phyloP scores from a whole-genome alignment of 2,329 filamentous ascomycete genomes.

The Pochonia chlamydosporia region DNA sequence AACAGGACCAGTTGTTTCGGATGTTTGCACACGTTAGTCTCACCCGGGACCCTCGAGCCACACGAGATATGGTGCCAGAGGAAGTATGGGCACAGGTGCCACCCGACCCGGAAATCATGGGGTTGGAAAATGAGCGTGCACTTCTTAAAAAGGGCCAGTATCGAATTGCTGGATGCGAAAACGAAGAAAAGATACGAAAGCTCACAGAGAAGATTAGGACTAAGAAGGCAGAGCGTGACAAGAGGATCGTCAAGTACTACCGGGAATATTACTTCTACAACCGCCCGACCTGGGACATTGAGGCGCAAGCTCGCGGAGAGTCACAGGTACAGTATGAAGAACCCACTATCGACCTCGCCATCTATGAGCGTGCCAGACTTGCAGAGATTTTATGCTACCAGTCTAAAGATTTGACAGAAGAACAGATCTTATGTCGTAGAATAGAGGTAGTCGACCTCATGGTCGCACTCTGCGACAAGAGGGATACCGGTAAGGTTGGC shows the following conservation, averaged over 20 bases:
- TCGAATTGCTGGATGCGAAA: slow-evolving; percentile 14
- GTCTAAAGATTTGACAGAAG: slow-evolving; percentile 9
- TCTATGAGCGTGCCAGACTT: slow-evolving; percentile 13
- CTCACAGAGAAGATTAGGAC: slow-evolving; percentile 16
- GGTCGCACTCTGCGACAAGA: slow-evolving; percentile 2
- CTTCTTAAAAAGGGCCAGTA: slow-evolving; percentile 20
- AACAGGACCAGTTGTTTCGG: too few species aligned
- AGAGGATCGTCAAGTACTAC: slow-evolving; percentile 17
- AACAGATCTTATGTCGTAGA: slow-evolving; percentile 10
- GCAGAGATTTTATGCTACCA: slow-evolving; percentile 14
- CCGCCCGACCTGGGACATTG: too few species aligned
- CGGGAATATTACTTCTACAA: slow-evolving; percentile 23
- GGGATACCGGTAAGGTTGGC: background rate
- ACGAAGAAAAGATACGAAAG: too few species aligned
- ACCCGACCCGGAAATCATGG: slow-evolving; percentile 19
- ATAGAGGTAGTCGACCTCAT: slow-evolving; percentile 15
- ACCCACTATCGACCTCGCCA: slow-evolving; percentile 13
- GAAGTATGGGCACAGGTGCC: slow-evolving; percentile 19
- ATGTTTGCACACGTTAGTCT: too few species aligned
- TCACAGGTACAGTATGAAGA: slow-evolving; percentile 15
- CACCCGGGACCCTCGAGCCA: slow-evolving; percentile 18
- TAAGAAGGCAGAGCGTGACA: slow-evolving; percentile 14
- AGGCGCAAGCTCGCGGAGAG: slow-evolving; percentile 11
- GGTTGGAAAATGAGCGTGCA: slow-evolving; percentile 14
- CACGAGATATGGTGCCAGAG: slow-evolving; percentile 21